Conservation (phyloP, 768 basidiomycete species). For the Mycena galericulata region DNA sequence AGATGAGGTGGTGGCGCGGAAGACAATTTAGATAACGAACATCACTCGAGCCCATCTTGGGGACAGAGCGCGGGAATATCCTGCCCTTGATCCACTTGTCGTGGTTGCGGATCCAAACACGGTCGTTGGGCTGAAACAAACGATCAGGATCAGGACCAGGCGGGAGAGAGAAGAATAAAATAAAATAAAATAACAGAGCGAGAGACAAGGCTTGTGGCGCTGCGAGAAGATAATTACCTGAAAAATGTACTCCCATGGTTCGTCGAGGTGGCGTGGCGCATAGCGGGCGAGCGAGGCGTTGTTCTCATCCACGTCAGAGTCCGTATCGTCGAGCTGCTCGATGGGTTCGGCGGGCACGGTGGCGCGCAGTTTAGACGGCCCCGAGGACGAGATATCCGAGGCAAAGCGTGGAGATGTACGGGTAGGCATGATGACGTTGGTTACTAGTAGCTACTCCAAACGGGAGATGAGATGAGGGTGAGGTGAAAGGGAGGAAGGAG, state of each 20-base stretch:
- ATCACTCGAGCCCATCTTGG: constrained; percentile 24
- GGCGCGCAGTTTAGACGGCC: constrained; percentile 24
- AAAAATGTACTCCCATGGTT: constrained; percentile 66
- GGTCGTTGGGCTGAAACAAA: constrained; percentile 22
- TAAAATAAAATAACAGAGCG: no score
- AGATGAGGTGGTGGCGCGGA: not conserved
- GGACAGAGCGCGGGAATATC: constrained; percentile 31
- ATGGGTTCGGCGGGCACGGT: not conserved
- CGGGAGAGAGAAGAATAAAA: constrained; percentile 16
- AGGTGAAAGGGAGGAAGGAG: not conserved
- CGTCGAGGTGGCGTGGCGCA: constrained; percentile 50
- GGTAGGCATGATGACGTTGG: constrained; percentile 30
- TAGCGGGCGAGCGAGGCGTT: not conserved
- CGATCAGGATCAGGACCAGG: not conserved
- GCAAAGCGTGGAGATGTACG: constrained; percentile 18
- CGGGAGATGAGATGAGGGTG: not conserved
- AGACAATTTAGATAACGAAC: constrained; percentile 9
- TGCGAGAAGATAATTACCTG: constrained; percentile 48
- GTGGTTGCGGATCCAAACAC: constrained; percentile 31
- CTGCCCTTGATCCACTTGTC: constrained; percentile 31
- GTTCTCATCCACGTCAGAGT: constrained; percentile 25
- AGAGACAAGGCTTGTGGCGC: constrained; percentile 2
- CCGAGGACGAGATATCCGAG: constrained; percentile 14
- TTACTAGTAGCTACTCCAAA: not conserved
- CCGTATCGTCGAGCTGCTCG: constrained; percentile 1